Percentiles rank a stretch among this genome's conserved stretches.
Conservation (phyloP, 768 basidiomycete species). For the Phanerochaete carnosa region DNA sequence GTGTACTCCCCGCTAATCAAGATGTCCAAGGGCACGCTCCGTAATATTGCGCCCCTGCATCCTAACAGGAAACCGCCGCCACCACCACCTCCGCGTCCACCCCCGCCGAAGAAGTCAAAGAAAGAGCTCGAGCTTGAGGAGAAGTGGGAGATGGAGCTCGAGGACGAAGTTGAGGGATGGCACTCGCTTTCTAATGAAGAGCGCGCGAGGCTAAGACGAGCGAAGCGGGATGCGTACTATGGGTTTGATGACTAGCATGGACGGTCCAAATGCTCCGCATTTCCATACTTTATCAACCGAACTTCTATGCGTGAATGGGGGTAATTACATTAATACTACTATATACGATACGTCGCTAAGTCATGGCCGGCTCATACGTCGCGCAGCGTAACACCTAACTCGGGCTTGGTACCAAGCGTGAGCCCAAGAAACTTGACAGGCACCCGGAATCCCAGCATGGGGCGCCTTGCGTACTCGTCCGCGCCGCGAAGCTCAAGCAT, state of each 20-base stretch:
- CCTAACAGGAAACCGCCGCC: slow-evolving; percentile 72
- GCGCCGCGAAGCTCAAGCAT: background rate
- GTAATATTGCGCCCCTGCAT: slow-evolving; percentile 73
- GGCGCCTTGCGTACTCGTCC: background rate
- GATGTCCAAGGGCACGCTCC: slow-evolving; percentile 57
- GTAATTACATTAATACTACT: background rate
- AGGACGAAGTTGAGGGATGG: slow-evolving; percentile 71
- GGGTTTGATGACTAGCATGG: slow-evolving; percentile 34
- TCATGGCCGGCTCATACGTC: background rate
- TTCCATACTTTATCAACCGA: background rate
- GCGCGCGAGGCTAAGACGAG: slow-evolving; percentile 43
- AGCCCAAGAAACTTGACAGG: background rate
- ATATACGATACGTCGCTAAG: background rate
- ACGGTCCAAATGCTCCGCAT: background rate
- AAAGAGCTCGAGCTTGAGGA: slow-evolving; percentile 76
- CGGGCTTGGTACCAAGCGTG: background rate
- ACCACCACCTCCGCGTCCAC: slow-evolving; percentile 65
- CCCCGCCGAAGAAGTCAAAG: slow-evolving; percentile 75
- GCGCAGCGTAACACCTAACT: background rate
- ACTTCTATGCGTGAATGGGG: background rate
- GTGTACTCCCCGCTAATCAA: slow-evolving; percentile 67
- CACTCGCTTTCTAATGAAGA: slow-evolving; percentile 31
- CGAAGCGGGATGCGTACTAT: slow-evolving; percentile 62
- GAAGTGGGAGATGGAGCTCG: slow-evolving; percentile 75
- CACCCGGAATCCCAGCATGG: background rate